Conservation (phyloP, 495 filamentous ascomycete genomes). For the Lasiosphaeria miniovina region DNA sequence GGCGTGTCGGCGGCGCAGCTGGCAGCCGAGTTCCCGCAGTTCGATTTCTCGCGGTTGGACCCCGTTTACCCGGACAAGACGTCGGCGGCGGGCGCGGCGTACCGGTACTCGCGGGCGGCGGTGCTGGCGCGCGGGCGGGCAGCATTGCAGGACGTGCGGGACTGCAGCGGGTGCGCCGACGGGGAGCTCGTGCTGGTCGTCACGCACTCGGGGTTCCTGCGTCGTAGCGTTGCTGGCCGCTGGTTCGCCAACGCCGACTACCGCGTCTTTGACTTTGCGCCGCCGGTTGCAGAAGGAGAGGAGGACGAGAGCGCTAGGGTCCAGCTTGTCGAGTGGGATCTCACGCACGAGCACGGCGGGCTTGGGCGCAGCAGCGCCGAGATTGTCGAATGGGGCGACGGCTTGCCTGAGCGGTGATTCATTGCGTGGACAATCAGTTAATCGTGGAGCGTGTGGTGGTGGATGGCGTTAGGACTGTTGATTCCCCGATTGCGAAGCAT, state of each 20-base stretch:
- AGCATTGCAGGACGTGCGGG: conserved; percentile 44
- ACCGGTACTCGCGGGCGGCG: conserved; percentile 44
- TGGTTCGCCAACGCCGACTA: conserved; percentile 59
- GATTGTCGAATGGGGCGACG: not conserved
- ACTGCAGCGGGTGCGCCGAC: conserved; percentile 40
- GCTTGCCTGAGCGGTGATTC: too few relatives aligned
- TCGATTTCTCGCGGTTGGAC: conserved; percentile 53
- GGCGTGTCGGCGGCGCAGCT: conserved; percentile 45
- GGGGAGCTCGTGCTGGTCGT: conserved; percentile 56
- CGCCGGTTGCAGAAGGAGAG: conserved; percentile 22
- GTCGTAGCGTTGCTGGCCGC: conserved; percentile 42
- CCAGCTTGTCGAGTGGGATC: conserved; percentile 24
- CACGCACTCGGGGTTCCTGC: conserved; percentile 57
- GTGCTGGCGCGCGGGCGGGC: conserved; percentile 47
- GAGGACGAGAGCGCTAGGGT: conserved; percentile 24
- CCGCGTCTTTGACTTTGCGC: conserved; percentile 55
- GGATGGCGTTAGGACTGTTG: too few relatives aligned
- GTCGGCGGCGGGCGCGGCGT: conserved; percentile 37
- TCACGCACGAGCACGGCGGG: conserved; percentile 12
- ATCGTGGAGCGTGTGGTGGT: too few relatives aligned
- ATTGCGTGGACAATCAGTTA: too few relatives aligned
- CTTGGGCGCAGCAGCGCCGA: conserved; percentile 14
- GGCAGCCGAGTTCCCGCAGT: conserved; percentile 46
- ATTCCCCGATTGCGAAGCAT: too few relatives aligned
- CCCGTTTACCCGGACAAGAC: conserved; percentile 55